Conservation (phyloP, 139 green algal species). For the Gonium pectorale region DNA sequence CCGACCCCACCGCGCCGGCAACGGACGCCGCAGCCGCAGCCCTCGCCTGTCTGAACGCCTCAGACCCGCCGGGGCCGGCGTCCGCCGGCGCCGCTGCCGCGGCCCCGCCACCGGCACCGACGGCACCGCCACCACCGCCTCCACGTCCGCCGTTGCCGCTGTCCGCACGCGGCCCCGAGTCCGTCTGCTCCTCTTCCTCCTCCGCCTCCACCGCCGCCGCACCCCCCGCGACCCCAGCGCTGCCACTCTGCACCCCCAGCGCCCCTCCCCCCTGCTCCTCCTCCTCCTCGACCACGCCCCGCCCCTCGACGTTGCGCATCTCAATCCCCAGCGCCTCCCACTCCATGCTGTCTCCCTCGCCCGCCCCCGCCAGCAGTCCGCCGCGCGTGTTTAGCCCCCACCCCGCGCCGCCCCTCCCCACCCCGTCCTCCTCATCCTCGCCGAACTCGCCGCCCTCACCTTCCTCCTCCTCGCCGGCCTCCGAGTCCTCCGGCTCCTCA, state of each 20-base stretch:
- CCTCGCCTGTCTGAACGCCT: too few species aligned
- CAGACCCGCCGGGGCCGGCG: too few species aligned
- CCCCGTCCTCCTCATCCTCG: background rate
- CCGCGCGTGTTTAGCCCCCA: too few species aligned
- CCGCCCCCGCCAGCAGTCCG: background rate
- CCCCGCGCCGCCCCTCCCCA: background rate
- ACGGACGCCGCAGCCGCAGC: too few species aligned
- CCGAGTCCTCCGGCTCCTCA: constrained; percentile 23
- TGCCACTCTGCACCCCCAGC: background rate
- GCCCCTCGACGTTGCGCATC: background rate
- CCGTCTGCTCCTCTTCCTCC: background rate
- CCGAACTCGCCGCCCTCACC: background rate
- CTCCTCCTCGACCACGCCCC: background rate
- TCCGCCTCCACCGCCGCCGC: background rate
- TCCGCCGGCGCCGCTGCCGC: background rate
- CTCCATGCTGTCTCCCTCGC: background rate
- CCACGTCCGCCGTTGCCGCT: too few species aligned
- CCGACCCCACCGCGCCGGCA: too few species aligned
- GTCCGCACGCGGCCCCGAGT: background rate
- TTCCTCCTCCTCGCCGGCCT: background rate
- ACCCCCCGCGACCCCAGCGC: too few species aligned
- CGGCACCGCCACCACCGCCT: background rate
- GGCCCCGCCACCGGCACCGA: too few species aligned
- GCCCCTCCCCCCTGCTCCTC: background rate
- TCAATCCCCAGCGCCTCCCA: constrained; percentile 1